Evolutionary conservation across 2,329 filamentous ascomycete genomes (phyloP).

Genomic region (Apiospora sp.): DNA sequence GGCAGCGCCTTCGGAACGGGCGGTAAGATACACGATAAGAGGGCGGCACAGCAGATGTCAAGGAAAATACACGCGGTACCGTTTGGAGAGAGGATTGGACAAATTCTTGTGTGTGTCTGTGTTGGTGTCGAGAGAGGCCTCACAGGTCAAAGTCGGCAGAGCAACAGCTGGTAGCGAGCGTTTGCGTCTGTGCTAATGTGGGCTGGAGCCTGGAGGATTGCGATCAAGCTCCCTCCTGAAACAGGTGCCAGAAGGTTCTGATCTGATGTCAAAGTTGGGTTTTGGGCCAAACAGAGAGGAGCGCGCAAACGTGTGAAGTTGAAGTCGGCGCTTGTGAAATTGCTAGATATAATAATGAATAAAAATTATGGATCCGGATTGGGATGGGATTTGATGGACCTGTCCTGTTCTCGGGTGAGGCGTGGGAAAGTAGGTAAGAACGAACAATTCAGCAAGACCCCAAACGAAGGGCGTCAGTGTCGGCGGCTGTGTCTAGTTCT

Average conservation of each 20-base stretch:
- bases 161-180: neutral
- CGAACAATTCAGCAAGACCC: neutral
- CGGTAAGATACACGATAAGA: neutral
- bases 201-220: neutral
- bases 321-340: slow-evolving; percentile 16
- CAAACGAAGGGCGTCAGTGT: neutral
- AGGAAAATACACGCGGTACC: neutral
- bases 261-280: neutral
- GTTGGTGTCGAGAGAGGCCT: neutral
- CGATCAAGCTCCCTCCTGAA: slow-evolving; percentile 1
- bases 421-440: neutral
- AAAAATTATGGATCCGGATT: neutral
- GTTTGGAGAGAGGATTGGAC: neutral
- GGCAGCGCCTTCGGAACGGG: slow-evolving; percentile 6
- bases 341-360: neutral
- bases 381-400: neutral
- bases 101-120: neutral
- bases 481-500: neutral
- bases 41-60: slow-evolving; percentile 1
- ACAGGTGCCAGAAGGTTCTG: slow-evolving; percentile 15
- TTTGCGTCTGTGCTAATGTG: slow-evolving; percentile 12
- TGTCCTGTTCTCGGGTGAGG: neutral
- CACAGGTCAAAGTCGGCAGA: neutral
- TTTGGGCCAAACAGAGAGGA: neutral
- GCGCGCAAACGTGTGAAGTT: neutral